Percentiles rank a stretch among this genome's conserved stretches.
These are phyloP conservation scores for Dipsacomyces acuminosporus DNA, from an alignment of 371 early-diverging fungal species.

Conservation along the genomic window DNA sequence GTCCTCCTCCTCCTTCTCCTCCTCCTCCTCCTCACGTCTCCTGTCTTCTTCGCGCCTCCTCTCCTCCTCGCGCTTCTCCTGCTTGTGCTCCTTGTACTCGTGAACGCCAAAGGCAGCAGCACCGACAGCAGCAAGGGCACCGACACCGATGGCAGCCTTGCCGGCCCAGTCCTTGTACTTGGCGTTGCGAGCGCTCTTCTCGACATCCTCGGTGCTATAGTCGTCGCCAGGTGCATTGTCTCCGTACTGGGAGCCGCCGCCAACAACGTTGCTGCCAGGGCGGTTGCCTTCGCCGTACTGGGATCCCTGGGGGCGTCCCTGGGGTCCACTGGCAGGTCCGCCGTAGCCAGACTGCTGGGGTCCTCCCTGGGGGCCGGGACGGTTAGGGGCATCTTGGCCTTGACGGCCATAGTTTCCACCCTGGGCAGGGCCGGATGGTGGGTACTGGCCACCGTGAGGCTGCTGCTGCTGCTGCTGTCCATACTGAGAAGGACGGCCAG, in stretches of 20 bases:
- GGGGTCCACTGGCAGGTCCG: conserved; percentile 9
- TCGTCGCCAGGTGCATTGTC: conserved; percentile 24
- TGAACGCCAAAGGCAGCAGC: conserved; percentile 32
- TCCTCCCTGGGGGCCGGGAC: not conserved
- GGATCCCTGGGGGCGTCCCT: no score
- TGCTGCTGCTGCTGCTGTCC: conserved; percentile 11
- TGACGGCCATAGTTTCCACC: no score
- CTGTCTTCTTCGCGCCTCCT: not conserved
- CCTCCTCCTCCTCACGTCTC: conserved; percentile 21
- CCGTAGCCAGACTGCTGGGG: not conserved
- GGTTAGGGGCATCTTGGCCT: no score
- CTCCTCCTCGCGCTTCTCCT: conserved; percentile 18
- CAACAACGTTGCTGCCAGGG: conserved; percentile 24
- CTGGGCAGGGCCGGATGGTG: no score
- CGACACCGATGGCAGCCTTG: conserved; percentile 16
- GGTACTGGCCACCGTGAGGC: no score
- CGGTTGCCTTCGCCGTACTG: no score
- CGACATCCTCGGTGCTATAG: conserved; percentile 28
- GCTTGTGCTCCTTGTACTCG: conserved; percentile 17
- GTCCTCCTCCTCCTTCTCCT: conserved; percentile 24
- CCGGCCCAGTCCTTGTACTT: conserved; percentile 27
- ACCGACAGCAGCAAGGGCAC: conserved; percentile 16
- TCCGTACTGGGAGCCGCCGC: no score
- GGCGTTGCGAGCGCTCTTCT: conserved; percentile 17
- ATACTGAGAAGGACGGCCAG: conserved; percentile 18